A percentile compares a stretch with the other conserved stretches of the same genome.
phyloP scores from a whole-genome alignment of 768 basidiomycete species.

The Boletus subparvulus region DNA sequence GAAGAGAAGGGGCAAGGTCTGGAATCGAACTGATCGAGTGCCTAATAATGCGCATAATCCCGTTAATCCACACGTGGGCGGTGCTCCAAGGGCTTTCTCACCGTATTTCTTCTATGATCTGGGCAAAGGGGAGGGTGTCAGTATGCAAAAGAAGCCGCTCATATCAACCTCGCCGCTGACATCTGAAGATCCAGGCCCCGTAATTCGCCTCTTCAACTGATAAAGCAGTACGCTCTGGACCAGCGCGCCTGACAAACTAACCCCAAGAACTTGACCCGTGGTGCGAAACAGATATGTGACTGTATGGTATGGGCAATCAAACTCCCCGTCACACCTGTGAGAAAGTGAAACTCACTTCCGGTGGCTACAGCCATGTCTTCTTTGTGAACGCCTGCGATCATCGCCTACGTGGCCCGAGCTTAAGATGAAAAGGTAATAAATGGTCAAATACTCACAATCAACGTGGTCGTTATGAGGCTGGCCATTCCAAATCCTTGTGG shows the following conservation, averaged over 20 bases:
- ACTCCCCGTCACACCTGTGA: constrained; percentile 1
- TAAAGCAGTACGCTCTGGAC: constrained; percentile 75
- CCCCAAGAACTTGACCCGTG: constrained; percentile 93
- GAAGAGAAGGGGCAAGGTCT: constrained; percentile 51
- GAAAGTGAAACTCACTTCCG: constrained; percentile 62
- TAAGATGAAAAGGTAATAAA: constrained; percentile 5
- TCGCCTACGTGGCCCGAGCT: constrained; percentile 52
- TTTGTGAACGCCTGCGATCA: constrained; percentile 79
- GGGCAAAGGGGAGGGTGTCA: constrained; percentile 24
- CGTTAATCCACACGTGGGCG: constrained; percentile 15
- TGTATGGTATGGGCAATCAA: constrained; percentile 32
- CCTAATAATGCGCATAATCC: constrained; percentile 35
- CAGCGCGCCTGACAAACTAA: constrained; percentile 82
- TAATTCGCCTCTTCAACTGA: constrained; percentile 72
- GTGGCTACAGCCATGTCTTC: constrained; percentile 87
- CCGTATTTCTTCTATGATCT: constrained; percentile 78
- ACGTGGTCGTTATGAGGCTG: constrained; percentile 79
- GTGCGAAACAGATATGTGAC: constrained; percentile 94
- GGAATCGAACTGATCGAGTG: constrained; percentile 75
- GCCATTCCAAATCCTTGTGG: constrained; percentile 86
- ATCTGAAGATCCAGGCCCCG: constrained; percentile 69
- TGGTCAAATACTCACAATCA: constrained; percentile 58
- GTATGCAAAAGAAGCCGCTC: constrained; percentile 16
- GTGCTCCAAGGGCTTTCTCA: constrained; percentile 27
- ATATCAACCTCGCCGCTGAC: constrained; percentile 46